Evolutionary conservation across 768 basidiomycete genomes (phyloP), one percentile per base, ranked within the genome.

Genomic region (Hygrocybe coccinea): DNA sequence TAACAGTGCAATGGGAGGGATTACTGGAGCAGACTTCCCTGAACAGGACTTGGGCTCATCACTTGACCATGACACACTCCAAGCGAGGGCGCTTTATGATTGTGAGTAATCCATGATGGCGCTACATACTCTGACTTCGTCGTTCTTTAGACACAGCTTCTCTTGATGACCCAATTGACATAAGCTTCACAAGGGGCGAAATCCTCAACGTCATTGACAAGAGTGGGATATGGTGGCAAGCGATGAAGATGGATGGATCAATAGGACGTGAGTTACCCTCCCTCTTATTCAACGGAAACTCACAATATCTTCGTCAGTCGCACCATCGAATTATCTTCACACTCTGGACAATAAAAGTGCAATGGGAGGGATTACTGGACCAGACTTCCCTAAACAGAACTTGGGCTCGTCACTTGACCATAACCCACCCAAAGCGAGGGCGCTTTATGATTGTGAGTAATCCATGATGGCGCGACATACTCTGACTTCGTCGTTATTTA

Each of bases 101-200:
- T 95, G 93, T 94, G 65, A 68, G 85, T 75, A n/a, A 57, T 59
- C 56, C 37, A 53, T 22, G 38, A 2, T 19, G 50, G 47, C 60
- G 52, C 50, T 52, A 37, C 54, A 57, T 57, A 35, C 53, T 46
- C 19, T 57, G 37, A 63, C n/a, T 59, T 64, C 68, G 21, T 72
- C 59, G 53, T 38, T n/a, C 49, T 60, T 60, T 38, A 98, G 95
- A 99, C 75, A 82, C 81, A 48, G 95, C 94, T n/a, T 91, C 89
- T 2, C 76, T 88, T 25, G 94, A 97, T 56, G 95, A 99, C 69
- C 91, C 95, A 12, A 97, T 90, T 66, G 95, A 99, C 72, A 88
- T 99, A 38, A 89, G 90, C 48, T 97, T 99, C 71, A 65, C 74
- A 51, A 97, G 97, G 67, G 55, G 52, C 60, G 71, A 52, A 54